Percentiles rank a stretch among this genome's conserved stretches.
phyloP scores from a whole-genome alignment of 148 eudicot genomes.

The Euryodendron excelsum region DNA sequence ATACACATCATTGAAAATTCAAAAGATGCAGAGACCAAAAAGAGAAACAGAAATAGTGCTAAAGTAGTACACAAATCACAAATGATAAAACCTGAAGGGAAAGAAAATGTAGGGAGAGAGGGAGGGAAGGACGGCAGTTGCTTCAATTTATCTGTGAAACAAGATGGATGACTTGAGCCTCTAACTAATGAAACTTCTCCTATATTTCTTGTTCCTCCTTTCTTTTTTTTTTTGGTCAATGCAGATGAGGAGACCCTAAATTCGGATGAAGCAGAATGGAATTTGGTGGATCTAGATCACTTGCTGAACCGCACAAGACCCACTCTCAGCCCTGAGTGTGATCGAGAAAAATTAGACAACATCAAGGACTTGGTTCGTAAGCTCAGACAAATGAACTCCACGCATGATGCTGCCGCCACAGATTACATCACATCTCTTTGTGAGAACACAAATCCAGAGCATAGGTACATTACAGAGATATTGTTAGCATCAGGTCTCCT shows the following conservation, averaged over 20 bases:
- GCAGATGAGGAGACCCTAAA: constrained; percentile 35
- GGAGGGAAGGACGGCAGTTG: no score
- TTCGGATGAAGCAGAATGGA: constrained; percentile 40
- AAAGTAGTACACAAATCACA: neutral
- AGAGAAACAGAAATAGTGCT: neutral
- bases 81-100: neutral
- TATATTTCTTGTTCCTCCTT: neutral
- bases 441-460: constrained; percentile 32
- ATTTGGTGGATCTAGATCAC: constrained; percentile 21
- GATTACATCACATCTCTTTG: constrained; percentile 20
- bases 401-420: constrained; percentile 22
- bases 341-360: constrained; percentile 27
- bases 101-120: neutral
- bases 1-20: neutral
- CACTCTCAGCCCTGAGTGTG: constrained; percentile 19
- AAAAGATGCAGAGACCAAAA: neutral
- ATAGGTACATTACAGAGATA: constrained; percentile 50
- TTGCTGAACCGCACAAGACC: constrained; percentile 25
- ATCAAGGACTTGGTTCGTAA: constrained; percentile 36
- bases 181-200: constrained; percentile 1
- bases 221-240: constrained; percentile 20
- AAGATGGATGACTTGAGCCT: neutral
- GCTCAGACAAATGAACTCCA: constrained; percentile 30
- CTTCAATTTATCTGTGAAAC: no score
- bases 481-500: constrained; percentile 51